These are phyloP conservation scores for Neurospora hispaniola DNA, from an alignment of 495 filamentous ascomycete genomes.

Conservation along the genomic window DNA sequence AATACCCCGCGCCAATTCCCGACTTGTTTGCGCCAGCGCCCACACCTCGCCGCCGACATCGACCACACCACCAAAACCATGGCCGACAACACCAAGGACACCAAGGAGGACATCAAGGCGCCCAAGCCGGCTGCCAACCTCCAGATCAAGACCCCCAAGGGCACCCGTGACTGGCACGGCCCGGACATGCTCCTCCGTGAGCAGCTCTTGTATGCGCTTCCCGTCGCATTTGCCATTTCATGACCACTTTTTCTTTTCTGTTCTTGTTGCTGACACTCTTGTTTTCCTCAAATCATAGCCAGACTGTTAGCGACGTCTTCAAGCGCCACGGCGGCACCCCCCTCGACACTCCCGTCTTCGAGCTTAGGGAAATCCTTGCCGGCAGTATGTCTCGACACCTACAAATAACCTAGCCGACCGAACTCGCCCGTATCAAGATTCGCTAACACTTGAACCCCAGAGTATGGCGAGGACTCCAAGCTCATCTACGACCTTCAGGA, in stretches of 20 bases:
- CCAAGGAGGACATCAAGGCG: conserved; percentile 2
- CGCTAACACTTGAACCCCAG: conserved; percentile 48
- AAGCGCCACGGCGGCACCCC: conserved; percentile 32
- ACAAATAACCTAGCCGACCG: conserved; percentile 14
- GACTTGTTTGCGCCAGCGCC: not conserved
- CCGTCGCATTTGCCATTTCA: not conserved
- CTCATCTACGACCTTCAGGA: conserved; percentile 85
- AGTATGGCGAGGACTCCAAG: conserved; percentile 82
- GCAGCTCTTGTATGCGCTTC: conserved; percentile 11
- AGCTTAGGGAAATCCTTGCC: conserved; percentile 54
- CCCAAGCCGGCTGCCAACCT: not conserved
- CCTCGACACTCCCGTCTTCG: conserved; percentile 39
- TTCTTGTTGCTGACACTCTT: not conserved
- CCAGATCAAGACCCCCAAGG: conserved; percentile 26
- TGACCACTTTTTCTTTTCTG: not conserved
- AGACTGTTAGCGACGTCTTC: conserved; percentile 21
- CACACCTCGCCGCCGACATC: not conserved
- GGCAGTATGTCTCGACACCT: conserved; percentile 34
- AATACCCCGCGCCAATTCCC: not conserved
- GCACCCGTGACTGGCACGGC: conserved; percentile 18
- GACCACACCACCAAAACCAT: not conserved
- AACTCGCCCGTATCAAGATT: conserved; percentile 47
- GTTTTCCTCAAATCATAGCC: conserved; percentile 4
- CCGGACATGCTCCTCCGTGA: conserved; percentile 12
- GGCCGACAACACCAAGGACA: not conserved